Evolutionary conservation across 2,329 filamentous ascomycete species (phyloP).

Genomic region (Botryotinia narcissicola): DNA sequence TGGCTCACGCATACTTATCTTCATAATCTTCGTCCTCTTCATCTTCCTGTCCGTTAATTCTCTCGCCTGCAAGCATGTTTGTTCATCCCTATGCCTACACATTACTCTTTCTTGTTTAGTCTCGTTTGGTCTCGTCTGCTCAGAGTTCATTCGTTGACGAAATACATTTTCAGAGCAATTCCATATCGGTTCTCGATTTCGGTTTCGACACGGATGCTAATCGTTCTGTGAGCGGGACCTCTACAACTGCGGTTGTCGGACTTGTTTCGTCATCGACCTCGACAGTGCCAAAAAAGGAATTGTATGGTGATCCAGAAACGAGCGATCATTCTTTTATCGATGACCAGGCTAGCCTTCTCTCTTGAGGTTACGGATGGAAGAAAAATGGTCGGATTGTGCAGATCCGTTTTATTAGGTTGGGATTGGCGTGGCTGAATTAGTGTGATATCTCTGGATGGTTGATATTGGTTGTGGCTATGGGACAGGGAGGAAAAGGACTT

Average conservation of each 20-base stretch:
- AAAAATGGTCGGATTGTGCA: background rate
- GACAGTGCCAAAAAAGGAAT: constrained; percentile 11
- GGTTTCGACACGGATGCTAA: constrained; percentile 24
- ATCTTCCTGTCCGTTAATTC: constrained; percentile 16
- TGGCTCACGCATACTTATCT: constrained; percentile 34
- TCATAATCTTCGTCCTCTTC: constrained; percentile 21
- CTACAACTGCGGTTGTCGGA: constrained; percentile 26
- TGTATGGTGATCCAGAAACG: constrained; percentile 21
- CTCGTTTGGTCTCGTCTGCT: constrained; percentile 17
- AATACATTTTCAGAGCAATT: constrained; percentile 13
- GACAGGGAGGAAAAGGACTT: background rate
- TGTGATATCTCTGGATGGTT: constrained; percentile 6
- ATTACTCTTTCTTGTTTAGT: constrained; percentile 15
- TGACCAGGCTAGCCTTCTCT: constrained; percentile 35
- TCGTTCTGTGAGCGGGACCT: constrained; percentile 13
- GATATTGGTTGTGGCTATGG: constrained; percentile 3
- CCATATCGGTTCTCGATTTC: constrained; percentile 16
- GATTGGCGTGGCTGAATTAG: background rate
- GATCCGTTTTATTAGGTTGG: constrained; percentile 4
- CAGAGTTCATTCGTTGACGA: constrained; percentile 28
- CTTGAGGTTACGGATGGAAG: constrained; percentile 23
- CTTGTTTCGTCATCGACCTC: constrained; percentile 9
- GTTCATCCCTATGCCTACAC: background rate
- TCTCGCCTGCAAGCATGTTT: constrained; percentile 13
- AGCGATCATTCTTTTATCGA: constrained; percentile 29